Base-by-base conservation (phyloP, 768 basidiomycete species). In the Serendipita vermifera region DNA sequence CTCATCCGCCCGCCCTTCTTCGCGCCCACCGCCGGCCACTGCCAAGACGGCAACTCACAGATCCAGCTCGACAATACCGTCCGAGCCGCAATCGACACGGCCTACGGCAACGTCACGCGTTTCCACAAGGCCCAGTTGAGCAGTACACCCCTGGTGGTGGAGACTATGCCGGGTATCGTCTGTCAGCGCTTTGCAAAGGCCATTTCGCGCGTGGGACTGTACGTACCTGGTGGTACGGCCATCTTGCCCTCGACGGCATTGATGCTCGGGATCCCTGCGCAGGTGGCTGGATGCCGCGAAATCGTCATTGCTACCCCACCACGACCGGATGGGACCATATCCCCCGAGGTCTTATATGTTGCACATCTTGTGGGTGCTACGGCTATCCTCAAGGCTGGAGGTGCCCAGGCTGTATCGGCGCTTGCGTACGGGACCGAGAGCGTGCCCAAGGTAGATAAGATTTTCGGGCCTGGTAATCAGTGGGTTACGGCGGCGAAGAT, bases 401-500 rank as follows among this genome's bases (percentile, higher is more conserved):
- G 96, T 11, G 94, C 88, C 15, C 96, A 99, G 66, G 96, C 96
- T 9, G 77, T 98, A 15, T 89, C 92, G 24, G 93, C 96, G 0
- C 76, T 99, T 73, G 96, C 96, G 1, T 98, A 97, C 67, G 96
- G 96, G 17, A 99, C 96, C 4, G 76, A 87, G 67, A 85, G 85
- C 3, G 90, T 93, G 4, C 90, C 92, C 14, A 98, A 99, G 70
- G 94, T 97, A 24, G 96, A 99, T 75, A 99, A 99, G 73, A 92
- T 99, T 63, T 94, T 98, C 65, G 96, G 96, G 6, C 96, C 96
- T 4, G 96, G 96, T 24, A 99, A 99, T 67, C 96, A 98, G 68
- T 99, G 93, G 91, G 96, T 99, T 22, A 99, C 94, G 1, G 96
- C 96, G 1, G 96, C 94, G 54, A 99, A 99, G 73, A 97, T 99